Base-by-base conservation (phyloP, 306 rosid species). In the Medicago lupulina region DNA sequence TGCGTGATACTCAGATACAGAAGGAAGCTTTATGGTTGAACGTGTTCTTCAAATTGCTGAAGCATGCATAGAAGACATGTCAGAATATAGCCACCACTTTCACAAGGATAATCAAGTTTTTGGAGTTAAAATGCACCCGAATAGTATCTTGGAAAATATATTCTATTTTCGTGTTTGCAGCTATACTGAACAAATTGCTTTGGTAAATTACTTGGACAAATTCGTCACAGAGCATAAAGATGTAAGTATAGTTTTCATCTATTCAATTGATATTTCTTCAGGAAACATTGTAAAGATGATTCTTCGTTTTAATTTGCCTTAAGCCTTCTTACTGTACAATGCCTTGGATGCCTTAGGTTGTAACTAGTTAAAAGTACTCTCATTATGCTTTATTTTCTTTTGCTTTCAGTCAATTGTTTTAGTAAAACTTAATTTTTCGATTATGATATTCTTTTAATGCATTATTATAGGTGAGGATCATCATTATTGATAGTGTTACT, bases 1-100 rank as follows among this genome's bases (percentile, higher is more conserved):
- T 81, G 47, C 57, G 18, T 78, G 79, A 76, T 67, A 46, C 79
- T 71, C 79, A 92, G 99, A 95, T 84, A 95, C 97, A 1, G 97
- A 95, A 70, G 97, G 99, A 71, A 95, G 97, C 88, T 95, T 95
- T 76, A 90, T 95, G 98, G 91, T 92, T 61, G 99, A 95, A 71
- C 91, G 99, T 17, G 97, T 88, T 65, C 58, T 84, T 14, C 97
- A 95, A 86, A 88, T 95, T 80, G 97, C 97, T 46, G 90, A 92
- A 87, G 99, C 97, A 62, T 95, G 92, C 68, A 73, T 90, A 38
- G 86, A 90, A 74, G 95, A 92, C 80, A 75, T 90, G 92, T 78
- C 88, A 40, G 84, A 88, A 74, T 84, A 84, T 51, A 55, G 83
- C 61, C 89, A 71, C 75, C 86, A 71, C 74, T 68, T 85, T 71